These are phyloP conservation scores for Stachybotrys echinatus DNA, from an alignment of 2,329 filamentous ascomycete species.

Conservation along the genomic window DNA sequence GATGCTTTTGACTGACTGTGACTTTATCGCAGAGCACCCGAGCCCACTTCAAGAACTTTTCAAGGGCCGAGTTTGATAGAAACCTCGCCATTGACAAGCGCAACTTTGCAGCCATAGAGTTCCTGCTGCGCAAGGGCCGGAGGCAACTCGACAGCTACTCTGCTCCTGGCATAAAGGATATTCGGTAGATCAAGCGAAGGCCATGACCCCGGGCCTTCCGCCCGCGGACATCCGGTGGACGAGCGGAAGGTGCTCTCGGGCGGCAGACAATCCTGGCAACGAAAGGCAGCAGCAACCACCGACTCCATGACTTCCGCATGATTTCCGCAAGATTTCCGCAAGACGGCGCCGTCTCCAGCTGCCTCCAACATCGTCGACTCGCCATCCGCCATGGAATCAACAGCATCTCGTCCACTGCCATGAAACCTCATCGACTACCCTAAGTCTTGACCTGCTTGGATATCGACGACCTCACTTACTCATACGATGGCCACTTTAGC, in stretches of 20 bases:
- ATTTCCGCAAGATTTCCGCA: too few relatives aligned
- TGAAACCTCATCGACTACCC: background rate
- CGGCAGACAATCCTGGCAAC: background rate
- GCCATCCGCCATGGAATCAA: background rate
- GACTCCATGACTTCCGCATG: background rate
- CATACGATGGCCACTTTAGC: constrained; percentile 20
- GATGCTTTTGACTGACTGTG: constrained; percentile 11
- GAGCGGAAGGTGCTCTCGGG: background rate
- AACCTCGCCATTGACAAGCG: constrained; percentile 67
- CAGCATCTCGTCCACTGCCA: background rate
- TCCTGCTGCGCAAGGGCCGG: constrained; percentile 73
- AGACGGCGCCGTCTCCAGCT: background rate
- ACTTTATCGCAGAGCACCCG: constrained; percentile 47
- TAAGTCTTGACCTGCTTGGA: background rate
- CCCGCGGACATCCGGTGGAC: background rate
- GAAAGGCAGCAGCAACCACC: background rate
- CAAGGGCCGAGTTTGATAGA: constrained; percentile 71
- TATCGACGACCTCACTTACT: background rate
- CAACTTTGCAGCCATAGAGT: constrained; percentile 83
- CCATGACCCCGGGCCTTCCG: background rate
- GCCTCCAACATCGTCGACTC: background rate
- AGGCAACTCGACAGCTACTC: constrained; percentile 79
- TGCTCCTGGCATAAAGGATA: constrained; percentile 75
- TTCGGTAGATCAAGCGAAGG: constrained; percentile 36
- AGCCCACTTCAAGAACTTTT: constrained; percentile 58